These are phyloP conservation scores for Persicaria maculosa DNA, from an alignment of 148 eudicot genomes.

Conservation along the genomic window DNA sequence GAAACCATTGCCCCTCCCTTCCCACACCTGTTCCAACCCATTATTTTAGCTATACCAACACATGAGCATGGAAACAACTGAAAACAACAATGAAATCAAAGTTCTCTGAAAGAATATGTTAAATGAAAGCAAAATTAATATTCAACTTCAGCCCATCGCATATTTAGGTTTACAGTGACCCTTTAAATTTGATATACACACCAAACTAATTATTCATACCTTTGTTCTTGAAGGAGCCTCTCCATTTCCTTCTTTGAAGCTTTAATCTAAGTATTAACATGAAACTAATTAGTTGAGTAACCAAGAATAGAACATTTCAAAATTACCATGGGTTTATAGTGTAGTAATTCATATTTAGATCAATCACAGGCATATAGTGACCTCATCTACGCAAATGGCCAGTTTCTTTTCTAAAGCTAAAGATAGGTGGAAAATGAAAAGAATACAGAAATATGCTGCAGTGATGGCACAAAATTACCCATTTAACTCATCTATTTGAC, in stretches of 20 bases:
- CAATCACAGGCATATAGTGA: neutral
- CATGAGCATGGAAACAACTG: too few species aligned
- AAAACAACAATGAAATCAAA: too few species aligned
- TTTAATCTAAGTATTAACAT: constrained; percentile 47
- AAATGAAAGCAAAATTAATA: too few species aligned
- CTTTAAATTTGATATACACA: neutral
- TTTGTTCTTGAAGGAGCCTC: constrained; percentile 64
- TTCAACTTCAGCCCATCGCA: too few species aligned
- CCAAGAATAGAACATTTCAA: neutral
- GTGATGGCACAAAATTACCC: too few species aligned
- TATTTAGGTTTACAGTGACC: neutral
- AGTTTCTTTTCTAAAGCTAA: neutral
- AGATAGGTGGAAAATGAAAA: neutral
- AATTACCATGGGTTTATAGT: neutral
- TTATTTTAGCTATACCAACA: too few species aligned
- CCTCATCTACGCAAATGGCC: neutral
- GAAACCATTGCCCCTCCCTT: too few species aligned
- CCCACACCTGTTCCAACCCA: too few species aligned
- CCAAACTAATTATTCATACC: constrained; percentile 28
- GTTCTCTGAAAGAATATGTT: too few species aligned
- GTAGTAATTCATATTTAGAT: neutral
- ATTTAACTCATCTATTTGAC: too few species aligned
- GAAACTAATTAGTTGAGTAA: neutral
- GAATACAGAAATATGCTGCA: too few species aligned
- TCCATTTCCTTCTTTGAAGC: constrained; percentile 83